phyloP scores from a whole-genome alignment of 2,329 filamentous ascomycete species.

The Fusarium aywerte region DNA sequence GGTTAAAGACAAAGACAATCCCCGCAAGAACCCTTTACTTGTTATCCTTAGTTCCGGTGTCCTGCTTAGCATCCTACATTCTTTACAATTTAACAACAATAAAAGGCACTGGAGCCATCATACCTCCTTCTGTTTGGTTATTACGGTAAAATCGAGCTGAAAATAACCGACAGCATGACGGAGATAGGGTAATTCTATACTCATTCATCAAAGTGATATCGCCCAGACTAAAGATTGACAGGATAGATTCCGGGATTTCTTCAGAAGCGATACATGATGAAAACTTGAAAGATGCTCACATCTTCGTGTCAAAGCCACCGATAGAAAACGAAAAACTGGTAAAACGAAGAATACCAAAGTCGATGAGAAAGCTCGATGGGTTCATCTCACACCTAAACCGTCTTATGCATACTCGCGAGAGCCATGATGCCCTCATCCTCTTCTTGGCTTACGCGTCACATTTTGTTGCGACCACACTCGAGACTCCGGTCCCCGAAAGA shows the following conservation, averaged over 20 bases:
- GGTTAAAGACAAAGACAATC: conserved; percentile 12
- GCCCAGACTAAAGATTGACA: background rate
- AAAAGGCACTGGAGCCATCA: background rate
- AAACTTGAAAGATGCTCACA: background rate
- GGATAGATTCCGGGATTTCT: background rate
- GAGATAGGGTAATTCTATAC: background rate
- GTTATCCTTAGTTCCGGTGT: background rate
- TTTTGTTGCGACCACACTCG: conserved; percentile 15
- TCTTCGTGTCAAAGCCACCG: background rate
- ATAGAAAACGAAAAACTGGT: background rate
- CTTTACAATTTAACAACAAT: no score
- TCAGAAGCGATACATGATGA: background rate
- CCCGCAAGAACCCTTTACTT: conserved; percentile 5
- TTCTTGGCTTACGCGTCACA: conserved; percentile 32
- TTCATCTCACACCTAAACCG: conserved; percentile 25
- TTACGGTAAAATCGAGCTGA: no score
- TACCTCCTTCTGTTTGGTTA: no score
- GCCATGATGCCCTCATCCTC: conserved; percentile 23
- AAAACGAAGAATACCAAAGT: background rate
- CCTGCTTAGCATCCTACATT: background rate
- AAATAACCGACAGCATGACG: conserved; percentile 2
- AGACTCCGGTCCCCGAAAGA: background rate
- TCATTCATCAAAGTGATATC: fast-evolving
- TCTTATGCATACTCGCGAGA: conserved; percentile 31
- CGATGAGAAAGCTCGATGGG: conserved; percentile 18